Conservation (phyloP, 345 rosid genomes). For the Dipteronia sinensis region DNA sequence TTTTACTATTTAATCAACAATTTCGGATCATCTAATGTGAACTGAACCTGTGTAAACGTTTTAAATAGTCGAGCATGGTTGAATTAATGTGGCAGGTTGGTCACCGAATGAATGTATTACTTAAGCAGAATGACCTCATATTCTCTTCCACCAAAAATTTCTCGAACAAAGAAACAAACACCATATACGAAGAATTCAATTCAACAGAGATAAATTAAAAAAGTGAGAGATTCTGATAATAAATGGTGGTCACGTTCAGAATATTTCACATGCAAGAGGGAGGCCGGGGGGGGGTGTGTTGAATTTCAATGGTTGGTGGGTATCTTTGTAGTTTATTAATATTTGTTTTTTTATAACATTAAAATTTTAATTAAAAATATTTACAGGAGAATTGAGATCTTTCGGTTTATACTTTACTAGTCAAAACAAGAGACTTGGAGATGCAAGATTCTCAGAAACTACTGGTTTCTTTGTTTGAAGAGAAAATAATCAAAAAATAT, state of each 20-base stretch:
- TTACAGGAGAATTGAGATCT: conserved; percentile 3
- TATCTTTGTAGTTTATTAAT: not conserved
- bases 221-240: conserved; percentile 30
- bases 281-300: not conserved
- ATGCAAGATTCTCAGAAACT: conserved; percentile 6
- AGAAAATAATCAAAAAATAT: not conserved
- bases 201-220: not conserved
- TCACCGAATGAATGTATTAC: too few relatives aligned
- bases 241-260: conserved; percentile 23
- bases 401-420: conserved; percentile 23
- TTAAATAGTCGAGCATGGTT: too few relatives aligned
- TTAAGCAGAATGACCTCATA: not conserved
- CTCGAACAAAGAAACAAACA: not conserved
- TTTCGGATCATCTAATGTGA: too few relatives aligned
- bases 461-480: conserved; percentile 2
- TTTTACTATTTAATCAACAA: too few relatives aligned
- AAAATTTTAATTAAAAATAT: too few relatives aligned
- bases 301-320: not conserved
- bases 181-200: not conserved
- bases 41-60: too few relatives aligned
- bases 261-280: conserved; percentile 33
- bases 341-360: not conserved
- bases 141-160: not conserved
- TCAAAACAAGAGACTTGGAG: conserved; percentile 21
- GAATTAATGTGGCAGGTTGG: too few relatives aligned